Evolutionary conservation across 495 filamentous ascomycete species (phyloP), one percentile per base, ranked within the genome.

Genomic region (Opeltia flavorubescens): DNA sequence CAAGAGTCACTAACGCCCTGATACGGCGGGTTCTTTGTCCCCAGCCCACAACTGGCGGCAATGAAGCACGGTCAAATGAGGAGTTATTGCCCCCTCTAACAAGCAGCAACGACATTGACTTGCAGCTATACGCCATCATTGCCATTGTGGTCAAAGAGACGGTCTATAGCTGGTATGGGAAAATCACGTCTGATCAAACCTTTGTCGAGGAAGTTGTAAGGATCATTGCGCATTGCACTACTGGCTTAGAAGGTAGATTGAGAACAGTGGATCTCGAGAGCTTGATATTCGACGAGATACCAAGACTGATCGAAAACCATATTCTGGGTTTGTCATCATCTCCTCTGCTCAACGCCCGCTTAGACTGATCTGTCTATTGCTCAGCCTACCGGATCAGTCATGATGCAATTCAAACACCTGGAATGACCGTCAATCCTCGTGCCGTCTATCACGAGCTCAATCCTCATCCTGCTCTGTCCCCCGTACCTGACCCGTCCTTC

Each of bases 61-160:
- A 61, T 24, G 68, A 68, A 18, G 62, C 70, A 17, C 70, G 63
- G 51, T 67, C 80, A 47, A 67, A 93, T 48, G 77, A 89, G 41
- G 85, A 89, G 51, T 68, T 95, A 24, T 64, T 98, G 33, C 91
- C 89, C 29, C 87, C 88, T 18, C 74, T 98, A 53, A 95, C 91
- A 17, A 89, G 85, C 63, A 86, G 83, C 47, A 91, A 95, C 59
- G 85, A 88, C 48, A 76, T 95, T 48, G 91, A 98, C 57, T 65
- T 86, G 49, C 83, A 98, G 60, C 73, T 98, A 25, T 98, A 95
- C 58, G 91, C 86, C 11, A 70, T 96, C 23, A 73, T 98, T 45
- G 82, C 91, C 28, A 80, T 95, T 46, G 77, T 96, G 50, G 72
- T 94, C 43, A 76, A 81, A 55, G 89, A 95, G 51, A 87, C 85